These are phyloP conservation scores for Mimosa bimucronata DNA, from an alignment of 306 rosid genomes.

Conservation along the genomic window DNA sequence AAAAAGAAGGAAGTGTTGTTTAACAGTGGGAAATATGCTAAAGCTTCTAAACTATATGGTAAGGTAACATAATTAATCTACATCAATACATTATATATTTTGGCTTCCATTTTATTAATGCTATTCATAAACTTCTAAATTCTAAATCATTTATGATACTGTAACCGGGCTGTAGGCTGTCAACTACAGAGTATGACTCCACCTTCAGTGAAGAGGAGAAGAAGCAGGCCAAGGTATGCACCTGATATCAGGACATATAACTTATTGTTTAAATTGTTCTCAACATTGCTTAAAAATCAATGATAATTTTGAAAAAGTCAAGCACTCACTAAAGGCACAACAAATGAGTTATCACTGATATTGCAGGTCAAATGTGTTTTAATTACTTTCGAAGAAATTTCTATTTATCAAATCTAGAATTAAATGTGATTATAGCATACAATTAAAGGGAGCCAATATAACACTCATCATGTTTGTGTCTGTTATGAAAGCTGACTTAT, in stretches of 20 bases:
- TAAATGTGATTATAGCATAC: no score
- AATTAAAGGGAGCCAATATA: no score
- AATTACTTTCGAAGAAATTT: no score
- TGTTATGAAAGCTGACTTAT: no score
- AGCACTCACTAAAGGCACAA: slow-evolving; percentile 43
- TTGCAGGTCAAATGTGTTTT: no score
- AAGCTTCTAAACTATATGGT: slow-evolving; percentile 91
- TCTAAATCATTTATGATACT: neutral
- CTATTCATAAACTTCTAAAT: neutral
- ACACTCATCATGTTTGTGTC: no score
- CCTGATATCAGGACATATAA: no score
- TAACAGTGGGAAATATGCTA: slow-evolving; percentile 80
- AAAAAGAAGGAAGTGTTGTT: slow-evolving; percentile 88
- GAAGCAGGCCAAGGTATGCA: slow-evolving; percentile 65
- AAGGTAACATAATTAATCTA: slow-evolving; percentile 56
- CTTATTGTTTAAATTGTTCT: no score
- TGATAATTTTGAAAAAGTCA: no score
- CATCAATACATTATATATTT: neutral
- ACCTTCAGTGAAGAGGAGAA: slow-evolving; percentile 77
- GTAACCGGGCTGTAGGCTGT: slow-evolving; percentile 58
- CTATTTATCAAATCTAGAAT: no score
- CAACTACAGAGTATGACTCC: slow-evolving; percentile 70
- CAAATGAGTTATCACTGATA: no score
- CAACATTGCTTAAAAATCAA: no score
- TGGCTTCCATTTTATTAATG: neutral